Evolutionary conservation across 768 basidiomycete genomes (phyloP).

Genomic region (Cytidiella melzeri): DNA sequence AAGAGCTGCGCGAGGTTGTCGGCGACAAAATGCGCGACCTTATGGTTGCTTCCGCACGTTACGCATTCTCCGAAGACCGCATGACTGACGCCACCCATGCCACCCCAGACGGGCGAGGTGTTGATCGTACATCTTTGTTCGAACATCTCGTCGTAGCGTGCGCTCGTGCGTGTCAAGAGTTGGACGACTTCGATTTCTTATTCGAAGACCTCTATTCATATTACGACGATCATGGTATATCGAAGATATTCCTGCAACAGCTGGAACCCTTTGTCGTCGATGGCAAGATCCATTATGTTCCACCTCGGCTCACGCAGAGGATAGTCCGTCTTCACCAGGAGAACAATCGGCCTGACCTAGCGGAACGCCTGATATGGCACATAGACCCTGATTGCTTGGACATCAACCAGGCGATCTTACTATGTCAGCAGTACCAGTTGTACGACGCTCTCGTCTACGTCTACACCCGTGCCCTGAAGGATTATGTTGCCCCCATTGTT

Average conservation of each 20-base stretch:
- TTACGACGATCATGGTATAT: slow-evolving; percentile 80
- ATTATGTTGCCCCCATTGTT: slow-evolving; percentile 86
- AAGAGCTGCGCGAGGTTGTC: slow-evolving; percentile 56
- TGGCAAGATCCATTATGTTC: slow-evolving; percentile 64
- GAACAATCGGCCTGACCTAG: slow-evolving; percentile 61
- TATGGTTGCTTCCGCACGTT: slow-evolving; percentile 81
- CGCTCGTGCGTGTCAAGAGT: slow-evolving; percentile 72
- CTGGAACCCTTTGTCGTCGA: slow-evolving; percentile 80
- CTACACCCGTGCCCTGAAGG: slow-evolving; percentile 81
- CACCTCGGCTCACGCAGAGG: slow-evolving; percentile 83
- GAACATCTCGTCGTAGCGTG: slow-evolving; percentile 78
- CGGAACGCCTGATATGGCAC: slow-evolving; percentile 92
- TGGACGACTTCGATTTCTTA: slow-evolving; percentile 78
- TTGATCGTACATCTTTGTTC: slow-evolving; percentile 87
- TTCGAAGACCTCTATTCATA: slow-evolving; percentile 92
- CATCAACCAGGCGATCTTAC: slow-evolving; percentile 82
- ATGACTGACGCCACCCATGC: slow-evolving; percentile 85
- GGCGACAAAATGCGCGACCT: slow-evolving; percentile 74
- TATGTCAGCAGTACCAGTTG: slow-evolving; percentile 78
- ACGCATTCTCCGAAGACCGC: slow-evolving; percentile 93
- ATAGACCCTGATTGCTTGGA: slow-evolving; percentile 89
- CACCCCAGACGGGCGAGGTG: slow-evolving; percentile 79
- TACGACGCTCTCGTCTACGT: slow-evolving; percentile 95
- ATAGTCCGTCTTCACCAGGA: slow-evolving; percentile 76
- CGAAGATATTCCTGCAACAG: slow-evolving; percentile 74